These are phyloP conservation scores for Dothideomycetidae sp. DNA, from an alignment of 2,329 filamentous ascomycete genomes.

Conservation along the genomic window DNA sequence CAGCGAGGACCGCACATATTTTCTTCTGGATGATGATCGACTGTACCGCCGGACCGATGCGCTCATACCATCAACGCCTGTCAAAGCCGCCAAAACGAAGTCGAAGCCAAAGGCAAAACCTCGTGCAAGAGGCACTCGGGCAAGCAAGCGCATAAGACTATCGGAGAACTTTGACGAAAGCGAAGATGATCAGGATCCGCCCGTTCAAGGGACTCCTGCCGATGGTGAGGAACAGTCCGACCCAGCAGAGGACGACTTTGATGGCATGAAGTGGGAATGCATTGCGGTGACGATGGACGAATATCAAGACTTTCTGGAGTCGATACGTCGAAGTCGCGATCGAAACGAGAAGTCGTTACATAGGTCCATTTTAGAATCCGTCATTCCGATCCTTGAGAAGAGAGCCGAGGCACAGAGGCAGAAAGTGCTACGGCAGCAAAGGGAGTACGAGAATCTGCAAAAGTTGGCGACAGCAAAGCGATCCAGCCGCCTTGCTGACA, in stretches of 20 bases:
- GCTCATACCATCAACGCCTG: constrained; percentile 42
- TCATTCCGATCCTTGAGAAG: constrained; percentile 73
- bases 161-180: constrained; percentile 29
- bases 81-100: constrained; percentile 39
- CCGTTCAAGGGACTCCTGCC: constrained; percentile 26
- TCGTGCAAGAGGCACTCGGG: constrained; percentile 43
- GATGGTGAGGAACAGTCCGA: constrained; percentile 16
- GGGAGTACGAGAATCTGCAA: constrained; percentile 65
- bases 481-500: constrained; percentile 75
- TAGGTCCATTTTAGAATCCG: constrained; percentile 57
- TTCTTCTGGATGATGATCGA: constrained; percentile 83
- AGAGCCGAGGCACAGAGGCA: constrained; percentile 53
- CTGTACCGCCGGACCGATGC: constrained; percentile 79
- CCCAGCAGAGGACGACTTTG: constrained; percentile 40
- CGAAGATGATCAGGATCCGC: constrained; percentile 28
- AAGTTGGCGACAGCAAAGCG: constrained; percentile 89
- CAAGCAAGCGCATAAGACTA: constrained; percentile 57
- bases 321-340: constrained; percentile 62
- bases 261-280: constrained; percentile 79
- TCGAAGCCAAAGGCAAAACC: constrained; percentile 40
- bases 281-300: constrained; percentile 70
- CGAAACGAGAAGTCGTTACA: constrained; percentile 70
- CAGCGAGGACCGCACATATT: constrained; percentile 70
- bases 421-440: constrained; percentile 61
- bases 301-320: constrained; percentile 55